A percentile compares a stretch with the other conserved stretches of the same genome.
These are phyloP conservation scores for Astragalus glycyphyllos DNA, from an alignment of 306 rosid species.

Conservation along the genomic window DNA sequence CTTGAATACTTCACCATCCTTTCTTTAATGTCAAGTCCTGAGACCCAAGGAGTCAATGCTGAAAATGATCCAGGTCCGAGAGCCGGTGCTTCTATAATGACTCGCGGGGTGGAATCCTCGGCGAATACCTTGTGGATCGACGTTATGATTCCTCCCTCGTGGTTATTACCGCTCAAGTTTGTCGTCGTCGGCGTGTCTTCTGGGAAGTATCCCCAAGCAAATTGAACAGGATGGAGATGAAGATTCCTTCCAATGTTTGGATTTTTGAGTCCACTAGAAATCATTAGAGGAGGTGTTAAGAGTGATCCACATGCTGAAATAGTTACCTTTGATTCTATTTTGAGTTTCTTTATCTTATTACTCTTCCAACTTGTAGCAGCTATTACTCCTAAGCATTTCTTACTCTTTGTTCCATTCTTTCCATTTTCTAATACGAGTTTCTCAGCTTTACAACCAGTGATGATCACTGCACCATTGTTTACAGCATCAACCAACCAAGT, in stretches of 20 bases:
- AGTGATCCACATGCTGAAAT: conserved; percentile 84
- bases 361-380: conserved; percentile 56
- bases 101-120: conserved; percentile 46
- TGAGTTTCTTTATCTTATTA: conserved; percentile 65
- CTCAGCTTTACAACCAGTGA: conserved; percentile 86
- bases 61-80: conserved; percentile 81
- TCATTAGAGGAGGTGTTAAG: conserved; percentile 76
- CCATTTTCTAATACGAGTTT: conserved; percentile 56
- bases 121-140: conserved; percentile 70
- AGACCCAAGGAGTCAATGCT: conserved; percentile 72
- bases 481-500: conserved; percentile 94
- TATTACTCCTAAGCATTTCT: conserved; percentile 71
- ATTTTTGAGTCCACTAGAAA: conserved; percentile 76
- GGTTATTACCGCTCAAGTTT: conserved; percentile 55
- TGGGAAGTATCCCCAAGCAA: conserved; percentile 88
- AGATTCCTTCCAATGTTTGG: conserved; percentile 80
- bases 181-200: conserved; percentile 51
- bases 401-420: conserved; percentile 48
- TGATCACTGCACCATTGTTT: conserved; percentile 72
- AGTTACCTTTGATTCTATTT: conserved; percentile 77
- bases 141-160: conserved; percentile 87
- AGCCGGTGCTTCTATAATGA: conserved; percentile 75
- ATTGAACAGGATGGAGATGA: conserved; percentile 78
- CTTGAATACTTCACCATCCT: conserved; percentile 70
- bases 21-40: conserved; percentile 75